Evolutionary conservation across 164 flowering plant genomes (phyloP).

Genomic region (Vitis amurensis): DNA sequence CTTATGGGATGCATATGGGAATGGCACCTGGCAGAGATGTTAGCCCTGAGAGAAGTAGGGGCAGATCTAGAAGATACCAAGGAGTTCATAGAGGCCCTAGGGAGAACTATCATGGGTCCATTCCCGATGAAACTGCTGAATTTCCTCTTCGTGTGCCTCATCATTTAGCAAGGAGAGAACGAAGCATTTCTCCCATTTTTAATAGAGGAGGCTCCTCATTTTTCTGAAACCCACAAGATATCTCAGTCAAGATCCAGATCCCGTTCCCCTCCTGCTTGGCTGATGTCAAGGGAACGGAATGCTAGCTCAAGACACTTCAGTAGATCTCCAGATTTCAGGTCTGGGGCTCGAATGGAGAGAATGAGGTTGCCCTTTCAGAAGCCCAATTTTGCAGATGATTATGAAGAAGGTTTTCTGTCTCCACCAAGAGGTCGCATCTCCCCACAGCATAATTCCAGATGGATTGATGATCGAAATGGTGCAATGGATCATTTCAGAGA

Average conservation of each 20-base stretch:
- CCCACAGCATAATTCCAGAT: constrained; percentile 23
- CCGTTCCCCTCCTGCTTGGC: constrained; percentile 24
- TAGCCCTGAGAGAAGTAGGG: constrained; percentile 15
- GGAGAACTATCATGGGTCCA: constrained; percentile 16
- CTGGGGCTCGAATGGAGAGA: constrained; percentile 22
- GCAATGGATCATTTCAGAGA: constrained; percentile 21
- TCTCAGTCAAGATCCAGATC: constrained; percentile 32
- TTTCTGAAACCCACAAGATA: constrained; percentile 17
- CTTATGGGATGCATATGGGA: constrained; percentile 12
- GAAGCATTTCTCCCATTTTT: constrained; percentile 25
- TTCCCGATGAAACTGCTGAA: constrained; percentile 17
- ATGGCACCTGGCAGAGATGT: constrained; percentile 14
- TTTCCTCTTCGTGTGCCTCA: constrained; percentile 16
- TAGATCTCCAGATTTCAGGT: constrained; percentile 29
- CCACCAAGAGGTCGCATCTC: constrained; percentile 23
- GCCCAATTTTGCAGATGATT: constrained; percentile 21
- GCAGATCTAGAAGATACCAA: constrained; percentile 26
- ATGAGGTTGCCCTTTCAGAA: constrained; percentile 30
- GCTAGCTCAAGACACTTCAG: constrained; percentile 19
- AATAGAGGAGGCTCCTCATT: constrained; percentile 17
- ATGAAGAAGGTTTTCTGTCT: constrained; percentile 20
- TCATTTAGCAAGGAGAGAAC: constrained; percentile 24
- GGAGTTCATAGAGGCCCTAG: constrained; percentile 18
- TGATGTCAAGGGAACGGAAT: constrained; percentile 17
- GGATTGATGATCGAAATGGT: constrained; percentile 23